phyloP scores from a whole-genome alignment of 805 yeast species.

The Metschnikowia henanensis region DNA sequence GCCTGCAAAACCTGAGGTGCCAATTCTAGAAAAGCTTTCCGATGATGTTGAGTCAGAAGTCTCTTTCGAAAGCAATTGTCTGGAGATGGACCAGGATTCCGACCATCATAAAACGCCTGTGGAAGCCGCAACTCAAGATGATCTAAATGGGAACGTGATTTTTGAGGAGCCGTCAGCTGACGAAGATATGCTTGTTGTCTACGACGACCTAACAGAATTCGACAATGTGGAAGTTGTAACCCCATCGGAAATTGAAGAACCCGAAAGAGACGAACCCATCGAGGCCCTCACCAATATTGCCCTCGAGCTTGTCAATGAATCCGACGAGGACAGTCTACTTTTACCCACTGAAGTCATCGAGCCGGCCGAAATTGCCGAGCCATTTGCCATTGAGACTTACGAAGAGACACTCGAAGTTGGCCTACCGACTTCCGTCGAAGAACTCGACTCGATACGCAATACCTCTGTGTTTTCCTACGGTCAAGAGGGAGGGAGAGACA shows the following conservation, averaged over 20 bases:
- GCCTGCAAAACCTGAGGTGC: constrained; percentile 8
- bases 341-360: constrained; percentile 13
- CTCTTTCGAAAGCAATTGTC: background rate
- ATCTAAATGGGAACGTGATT: background rate
- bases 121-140: background rate
- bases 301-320: constrained; percentile 4
- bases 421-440: constrained; percentile 13
- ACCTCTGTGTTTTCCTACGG: constrained; percentile 3
- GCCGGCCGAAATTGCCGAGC: constrained; percentile 11
- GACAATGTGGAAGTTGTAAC: constrained; percentile 4
- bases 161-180: constrained; percentile 11
- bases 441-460: constrained; percentile 12
- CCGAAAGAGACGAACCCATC: background rate
- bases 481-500: background rate
- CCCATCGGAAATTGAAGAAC: constrained; percentile 16
- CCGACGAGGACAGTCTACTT: background rate
- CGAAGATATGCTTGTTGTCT: constrained; percentile 11
- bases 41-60: background rate
- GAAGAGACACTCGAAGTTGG: constrained; percentile 11
- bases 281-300: background rate
- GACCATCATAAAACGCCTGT: background rate
- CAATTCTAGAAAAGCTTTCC: background rate
- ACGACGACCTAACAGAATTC: constrained; percentile 15
- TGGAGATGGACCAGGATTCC: background rate
- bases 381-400: constrained; percentile 7